phyloP scores from a whole-genome alignment of 805 yeast genomes.

The Blastobotrys peoriensis region DNA sequence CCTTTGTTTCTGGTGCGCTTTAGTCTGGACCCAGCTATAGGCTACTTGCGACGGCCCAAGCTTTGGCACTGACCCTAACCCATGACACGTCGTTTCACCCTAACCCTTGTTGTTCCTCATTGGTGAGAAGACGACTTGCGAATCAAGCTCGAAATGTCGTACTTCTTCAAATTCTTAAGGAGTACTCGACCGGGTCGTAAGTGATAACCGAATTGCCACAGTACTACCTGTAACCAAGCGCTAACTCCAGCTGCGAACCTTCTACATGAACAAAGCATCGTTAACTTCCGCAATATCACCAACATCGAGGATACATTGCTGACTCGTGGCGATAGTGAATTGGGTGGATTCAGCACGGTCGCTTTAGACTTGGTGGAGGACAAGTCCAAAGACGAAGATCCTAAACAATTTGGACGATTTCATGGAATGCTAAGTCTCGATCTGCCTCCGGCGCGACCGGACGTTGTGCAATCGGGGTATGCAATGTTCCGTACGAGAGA shows the following conservation, averaged over 20 bases:
- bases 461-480: constrained; percentile 58
- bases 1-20: no score
- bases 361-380: constrained; percentile 39
- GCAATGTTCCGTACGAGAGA: constrained; percentile 82
- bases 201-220: no score
- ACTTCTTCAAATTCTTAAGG: neutral
- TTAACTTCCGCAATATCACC: constrained; percentile 51
- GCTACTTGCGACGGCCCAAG: no score
- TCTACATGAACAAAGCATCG: constrained; percentile 35
- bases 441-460: constrained; percentile 59
- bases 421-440: constrained; percentile 65
- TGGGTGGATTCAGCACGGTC: constrained; percentile 75
- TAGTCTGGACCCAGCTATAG: no score
- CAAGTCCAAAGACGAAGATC: constrained; percentile 6
- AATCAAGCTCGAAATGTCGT: neutral
- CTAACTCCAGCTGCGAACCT: neutral
- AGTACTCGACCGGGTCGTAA: neutral
- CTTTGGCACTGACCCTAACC: no score
- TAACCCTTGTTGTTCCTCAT: no score
- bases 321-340: constrained; percentile 63
- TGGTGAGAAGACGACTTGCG: no score
- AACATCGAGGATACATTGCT: constrained; percentile 44
- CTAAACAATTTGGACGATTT: constrained; percentile 46
- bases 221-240: no score
- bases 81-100: no score